Base-by-base conservation (phyloP, 116 monocot genomes). In the Zostera marina region DNA sequence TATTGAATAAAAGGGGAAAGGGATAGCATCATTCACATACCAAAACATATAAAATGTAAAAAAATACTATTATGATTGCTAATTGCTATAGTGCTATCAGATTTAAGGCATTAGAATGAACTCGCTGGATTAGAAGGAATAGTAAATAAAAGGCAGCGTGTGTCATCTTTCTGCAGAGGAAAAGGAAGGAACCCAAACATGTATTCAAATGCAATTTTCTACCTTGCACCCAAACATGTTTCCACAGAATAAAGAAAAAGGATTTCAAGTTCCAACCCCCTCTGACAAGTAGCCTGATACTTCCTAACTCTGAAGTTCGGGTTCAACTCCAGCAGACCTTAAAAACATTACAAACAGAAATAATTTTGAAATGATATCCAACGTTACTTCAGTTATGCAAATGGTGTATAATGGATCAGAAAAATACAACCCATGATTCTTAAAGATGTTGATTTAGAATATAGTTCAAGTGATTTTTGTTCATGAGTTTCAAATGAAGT, bases 1-100 rank as follows among this genome's bases (percentile, higher is more conserved):
- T 96, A 70, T 45, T 15, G 9, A 59, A n/a, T 51, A 56, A 44
- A 22, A 56, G 9, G 11, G 32, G 20, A 20, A 20, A 48, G 19
- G 14, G 44, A 45, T 45, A 45, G 14, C 12, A 11, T 10, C 10
- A 10, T 10, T 45, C 44, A 45, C 3, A 10, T 45, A 11, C 44
- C 14, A 2, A 11, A 45, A 45, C 5, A 14, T 45, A 14, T 45
- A 45, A 32, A 32, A 45, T 45, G 44, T 11, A 45, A 45, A 45
- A 5, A 2, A 60, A 48, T 32, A 5, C 32, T 32, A 32, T 32
- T 0, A 32, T 32, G 32, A 5, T 32, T 32, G 32, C 32, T n/a
- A n/a, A n/a, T n/a, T n/a, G n/a, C n/a, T n/a, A n/a, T n/a, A n/a
- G n/a, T n/a, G n/a, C n/a, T 32, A 32, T 32, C 32, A 32, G 32